Percentiles rank a stretch among this genome's conserved stretches.
phyloP scores from a whole-genome alignment of 495 filamentous ascomycete species.

The Astrothelium macrocarpum region DNA sequence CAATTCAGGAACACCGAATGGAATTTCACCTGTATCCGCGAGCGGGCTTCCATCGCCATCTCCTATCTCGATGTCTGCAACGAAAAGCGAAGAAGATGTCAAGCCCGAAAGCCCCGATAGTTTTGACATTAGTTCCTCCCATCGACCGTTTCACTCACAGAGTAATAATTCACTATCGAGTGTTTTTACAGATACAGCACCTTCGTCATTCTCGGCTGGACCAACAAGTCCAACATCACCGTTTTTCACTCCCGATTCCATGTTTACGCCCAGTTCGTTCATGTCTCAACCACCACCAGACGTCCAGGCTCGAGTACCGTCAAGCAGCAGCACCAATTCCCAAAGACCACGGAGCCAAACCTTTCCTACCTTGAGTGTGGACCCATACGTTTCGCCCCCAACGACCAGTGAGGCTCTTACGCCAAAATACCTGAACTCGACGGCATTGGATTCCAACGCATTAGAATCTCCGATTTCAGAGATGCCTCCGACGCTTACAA shows the following conservation, averaged over 20 bases:
- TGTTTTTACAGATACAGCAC: conserved; percentile 42
- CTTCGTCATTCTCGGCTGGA: conserved; percentile 60
- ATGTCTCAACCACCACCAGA: conserved; percentile 39
- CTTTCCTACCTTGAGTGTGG: conserved; percentile 57
- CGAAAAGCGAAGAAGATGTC: conserved; percentile 57
- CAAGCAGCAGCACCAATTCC: conserved; percentile 45
- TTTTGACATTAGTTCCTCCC: conserved; percentile 42
- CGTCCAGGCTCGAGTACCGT: conserved; percentile 52
- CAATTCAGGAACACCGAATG: conserved; percentile 54
- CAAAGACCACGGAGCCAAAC: conserved; percentile 85
- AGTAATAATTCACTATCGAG: conserved; percentile 51
- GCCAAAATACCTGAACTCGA: conserved; percentile 50
- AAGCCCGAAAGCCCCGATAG: conserved; percentile 42
- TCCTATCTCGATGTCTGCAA: conserved; percentile 56
- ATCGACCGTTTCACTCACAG: conserved; percentile 50
- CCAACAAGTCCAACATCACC: conserved; percentile 80
- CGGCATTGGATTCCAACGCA: conserved; percentile 53
- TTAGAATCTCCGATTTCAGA: conserved; percentile 45
- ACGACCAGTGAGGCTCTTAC: conserved; percentile 53
- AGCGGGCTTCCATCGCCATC: conserved; percentile 52
- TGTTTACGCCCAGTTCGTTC: conserved; percentile 51
- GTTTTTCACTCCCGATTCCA: conserved; percentile 69
- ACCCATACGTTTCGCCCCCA: conserved; percentile 60
- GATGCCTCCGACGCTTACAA: conserved; percentile 38
- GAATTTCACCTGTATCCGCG: conserved; percentile 66